Percentiles rank a stretch among this genome's conserved stretches.
phyloP scores from a whole-genome alignment of 78 protist genomes.

The Tieghemostelium lacteum region DNA sequence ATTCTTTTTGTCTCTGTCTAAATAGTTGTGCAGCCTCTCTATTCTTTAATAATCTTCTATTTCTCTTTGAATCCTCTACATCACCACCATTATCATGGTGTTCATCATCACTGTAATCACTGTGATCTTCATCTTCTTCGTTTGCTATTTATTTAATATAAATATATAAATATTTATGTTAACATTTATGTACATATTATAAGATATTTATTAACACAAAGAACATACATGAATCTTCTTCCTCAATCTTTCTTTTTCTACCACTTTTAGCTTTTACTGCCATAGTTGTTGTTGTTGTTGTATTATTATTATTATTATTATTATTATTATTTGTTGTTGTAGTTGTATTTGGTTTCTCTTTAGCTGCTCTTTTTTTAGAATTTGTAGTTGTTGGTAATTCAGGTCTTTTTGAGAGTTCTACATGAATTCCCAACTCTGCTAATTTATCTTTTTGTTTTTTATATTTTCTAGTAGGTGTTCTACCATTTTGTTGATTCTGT shows the following conservation, averaged over 20 bases:
- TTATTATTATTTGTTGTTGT: not conserved
- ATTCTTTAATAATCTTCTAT: constrained; percentile 47
- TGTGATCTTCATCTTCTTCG: constrained; percentile 4
- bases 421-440: constrained; percentile 68
- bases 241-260: not conserved
- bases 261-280: constrained; percentile 7
- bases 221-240: constrained; percentile 13
- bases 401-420: constrained; percentile 58
- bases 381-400: not conserved
- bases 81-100: not conserved
- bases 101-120: constrained; percentile 13
- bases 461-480: constrained; percentile 67
- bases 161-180: not conserved
- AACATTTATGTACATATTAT: not conserved
- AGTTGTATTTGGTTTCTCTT: not conserved
- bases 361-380: not conserved
- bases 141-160: not conserved
- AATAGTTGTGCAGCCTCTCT: constrained; percentile 82
- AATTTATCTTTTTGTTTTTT: constrained; percentile 76
- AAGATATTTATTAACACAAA: not conserved
- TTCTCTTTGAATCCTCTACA: not conserved
- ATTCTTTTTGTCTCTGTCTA: constrained; percentile 77
- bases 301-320: constrained; percentile 17
- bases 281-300: constrained; percentile 3
- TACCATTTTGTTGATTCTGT: too few relatives aligned